Conservation (phyloP, 2,329 filamentous ascomycete species). For the Intubia oerlemansii region DNA sequence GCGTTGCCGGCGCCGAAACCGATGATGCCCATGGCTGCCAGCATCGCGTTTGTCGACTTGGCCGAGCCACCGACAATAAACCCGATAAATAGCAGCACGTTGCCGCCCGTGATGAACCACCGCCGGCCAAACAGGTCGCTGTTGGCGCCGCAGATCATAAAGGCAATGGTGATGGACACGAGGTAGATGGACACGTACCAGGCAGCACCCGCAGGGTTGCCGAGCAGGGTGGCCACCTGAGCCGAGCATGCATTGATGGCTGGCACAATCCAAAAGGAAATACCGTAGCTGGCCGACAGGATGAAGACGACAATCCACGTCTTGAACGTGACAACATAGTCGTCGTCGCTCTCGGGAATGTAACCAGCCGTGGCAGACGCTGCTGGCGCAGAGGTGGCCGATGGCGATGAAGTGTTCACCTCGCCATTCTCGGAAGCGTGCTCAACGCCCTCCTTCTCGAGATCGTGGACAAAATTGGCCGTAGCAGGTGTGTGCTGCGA, state of each 20-base stretch:
- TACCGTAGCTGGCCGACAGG: slow-evolving; percentile 15
- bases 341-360: slow-evolving; percentile 13
- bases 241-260: slow-evolving; percentile 12
- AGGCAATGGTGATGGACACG: slow-evolving; percentile 19
- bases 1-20: slow-evolving; percentile 23
- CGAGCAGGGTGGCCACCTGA: slow-evolving; percentile 14
- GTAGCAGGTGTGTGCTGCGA: too few species aligned
- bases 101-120: slow-evolving; percentile 22
- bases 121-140: slow-evolving; percentile 24
- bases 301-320: slow-evolving; percentile 19
- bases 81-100: slow-evolving; percentile 17
- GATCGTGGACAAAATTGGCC: too few species aligned
- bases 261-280: slow-evolving; percentile 19
- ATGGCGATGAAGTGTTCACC: too few species aligned
- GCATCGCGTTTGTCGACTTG: slow-evolving; percentile 17
- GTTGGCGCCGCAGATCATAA: slow-evolving; percentile 20
- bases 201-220: slow-evolving; percentile 12
- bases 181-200: slow-evolving; percentile 18
- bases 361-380: slow-evolving; percentile 5
- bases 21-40: slow-evolving; percentile 18
- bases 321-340: slow-evolving; percentile 19
- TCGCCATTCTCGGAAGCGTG: slow-evolving; percentile 1
- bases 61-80: slow-evolving; percentile 18
- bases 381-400: too few species aligned
- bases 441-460: slow-evolving; percentile 3